Evolutionary conservation across 2,329 filamentous ascomycete species (phyloP).

Genomic region (Metarhizium album): DNA sequence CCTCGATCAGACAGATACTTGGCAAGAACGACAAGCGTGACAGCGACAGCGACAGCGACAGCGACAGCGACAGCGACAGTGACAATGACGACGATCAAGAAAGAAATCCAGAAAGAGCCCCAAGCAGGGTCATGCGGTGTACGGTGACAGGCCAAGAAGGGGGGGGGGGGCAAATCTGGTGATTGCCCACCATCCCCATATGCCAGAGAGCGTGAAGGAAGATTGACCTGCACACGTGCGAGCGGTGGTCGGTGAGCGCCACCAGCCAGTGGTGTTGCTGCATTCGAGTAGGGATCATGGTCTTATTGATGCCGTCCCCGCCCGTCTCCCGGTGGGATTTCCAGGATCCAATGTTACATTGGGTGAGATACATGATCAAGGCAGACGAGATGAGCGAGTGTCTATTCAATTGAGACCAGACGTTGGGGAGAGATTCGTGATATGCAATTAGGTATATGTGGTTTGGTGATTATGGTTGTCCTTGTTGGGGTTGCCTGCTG

Average conservation of each 20-base stretch:
- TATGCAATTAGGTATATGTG: background rate
- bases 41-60: background rate
- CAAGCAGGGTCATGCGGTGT: background rate
- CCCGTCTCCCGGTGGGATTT: background rate
- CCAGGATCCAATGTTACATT: background rate
- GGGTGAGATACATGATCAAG: background rate
- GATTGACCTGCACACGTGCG: background rate
- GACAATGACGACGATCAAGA: background rate
- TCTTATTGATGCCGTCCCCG: background rate
- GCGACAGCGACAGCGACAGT: background rate
- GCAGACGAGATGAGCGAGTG: background rate
- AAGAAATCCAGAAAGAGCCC: background rate
- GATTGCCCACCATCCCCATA: background rate
- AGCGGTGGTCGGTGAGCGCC: background rate
- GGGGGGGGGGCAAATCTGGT: background rate
- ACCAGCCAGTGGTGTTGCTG: background rate
- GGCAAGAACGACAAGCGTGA: background rate
- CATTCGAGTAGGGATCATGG: background rate
- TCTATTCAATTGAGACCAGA: background rate
- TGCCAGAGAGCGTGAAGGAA: background rate
- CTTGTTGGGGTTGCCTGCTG: too few relatives aligned
- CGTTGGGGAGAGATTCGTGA: background rate
- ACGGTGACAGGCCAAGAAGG: background rate
- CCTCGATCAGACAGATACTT: background rate
- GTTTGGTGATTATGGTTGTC: background rate